phyloP scores from a whole-genome alignment of 2,329 filamentous ascomycete species.

The Aspergillus sp. region DNA sequence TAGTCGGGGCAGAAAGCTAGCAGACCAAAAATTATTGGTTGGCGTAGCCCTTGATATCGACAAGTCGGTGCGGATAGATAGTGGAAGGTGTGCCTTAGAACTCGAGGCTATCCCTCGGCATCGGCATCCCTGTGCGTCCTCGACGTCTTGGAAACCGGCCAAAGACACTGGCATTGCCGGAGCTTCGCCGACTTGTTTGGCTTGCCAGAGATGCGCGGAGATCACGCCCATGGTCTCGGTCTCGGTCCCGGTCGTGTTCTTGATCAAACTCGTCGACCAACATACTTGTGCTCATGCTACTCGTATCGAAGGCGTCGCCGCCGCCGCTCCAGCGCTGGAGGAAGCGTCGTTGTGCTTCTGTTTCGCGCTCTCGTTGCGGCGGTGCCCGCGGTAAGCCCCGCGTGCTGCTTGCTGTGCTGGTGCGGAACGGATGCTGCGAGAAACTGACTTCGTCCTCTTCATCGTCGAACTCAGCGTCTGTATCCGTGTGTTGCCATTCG shows the following conservation, averaged over 20 bases:
- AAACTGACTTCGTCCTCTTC: slow-evolving; percentile 38
- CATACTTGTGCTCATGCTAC: slow-evolving; percentile 23
- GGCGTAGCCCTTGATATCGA: background rate
- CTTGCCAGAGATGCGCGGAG: slow-evolving; percentile 35
- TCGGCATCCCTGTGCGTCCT: slow-evolving; percentile 33
- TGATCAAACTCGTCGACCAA: slow-evolving; percentile 34
- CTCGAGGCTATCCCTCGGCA: slow-evolving; percentile 55
- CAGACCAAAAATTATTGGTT: background rate
- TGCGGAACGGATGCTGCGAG: slow-evolving; percentile 28
- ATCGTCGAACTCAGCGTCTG: slow-evolving; percentile 61
- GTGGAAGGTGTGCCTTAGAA: slow-evolving; percentile 6
- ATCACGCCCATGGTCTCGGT: slow-evolving; percentile 3
- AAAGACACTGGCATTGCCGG: slow-evolving; percentile 24
- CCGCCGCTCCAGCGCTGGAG: slow-evolving; percentile 41
- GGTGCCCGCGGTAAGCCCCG: slow-evolving; percentile 31
- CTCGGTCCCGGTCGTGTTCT: background rate
- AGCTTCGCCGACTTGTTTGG: slow-evolving; percentile 29
- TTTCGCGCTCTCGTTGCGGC: slow-evolving; percentile 26
- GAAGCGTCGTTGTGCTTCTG: slow-evolving; percentile 41
- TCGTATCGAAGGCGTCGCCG: slow-evolving; percentile 35
- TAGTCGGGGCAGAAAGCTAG: background rate
- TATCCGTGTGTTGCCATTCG: slow-evolving; percentile 76
- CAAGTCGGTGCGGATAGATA: background rate
- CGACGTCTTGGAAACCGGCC: slow-evolving; percentile 42
- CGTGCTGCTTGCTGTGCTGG: slow-evolving; percentile 33